A percentile compares a stretch with the other conserved stretches of the same genome.
These are phyloP conservation scores for Vaccinium corymbosum DNA, from an alignment of 148 eudicot species.

Conservation along the genomic window DNA sequence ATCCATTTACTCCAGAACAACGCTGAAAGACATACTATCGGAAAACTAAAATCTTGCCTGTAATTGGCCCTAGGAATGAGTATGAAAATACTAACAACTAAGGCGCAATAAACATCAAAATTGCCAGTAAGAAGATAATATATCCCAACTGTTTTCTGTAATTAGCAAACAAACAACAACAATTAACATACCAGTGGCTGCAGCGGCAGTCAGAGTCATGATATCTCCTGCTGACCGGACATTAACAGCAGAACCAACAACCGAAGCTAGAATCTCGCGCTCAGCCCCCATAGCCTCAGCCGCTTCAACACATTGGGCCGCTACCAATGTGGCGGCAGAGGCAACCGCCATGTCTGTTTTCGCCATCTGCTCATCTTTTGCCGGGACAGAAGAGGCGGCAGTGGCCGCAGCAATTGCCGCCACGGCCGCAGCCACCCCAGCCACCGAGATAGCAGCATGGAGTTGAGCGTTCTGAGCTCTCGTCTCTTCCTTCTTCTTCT, in stretches of 20 bases:
- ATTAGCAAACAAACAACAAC: background rate
- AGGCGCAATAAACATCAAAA: background rate
- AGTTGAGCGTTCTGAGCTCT: constrained; percentile 88
- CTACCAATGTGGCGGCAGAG: constrained; percentile 89
- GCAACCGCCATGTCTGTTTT: constrained; percentile 91
- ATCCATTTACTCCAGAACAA: background rate
- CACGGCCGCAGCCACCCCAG: constrained; percentile 93
- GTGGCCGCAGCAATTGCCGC: constrained; percentile 96
- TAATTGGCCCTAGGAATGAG: background rate
- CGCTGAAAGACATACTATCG: background rate
- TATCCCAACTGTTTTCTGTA: too few relatives aligned
- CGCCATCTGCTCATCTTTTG: constrained; percentile 69
- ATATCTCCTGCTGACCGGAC: constrained; percentile 88
- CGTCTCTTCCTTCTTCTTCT: constrained; percentile 88
- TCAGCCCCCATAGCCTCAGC: constrained; percentile 97
- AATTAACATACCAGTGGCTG: constrained; percentile 67
- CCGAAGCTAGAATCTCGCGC: constrained; percentile 69
- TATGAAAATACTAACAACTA: background rate
- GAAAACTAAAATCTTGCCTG: background rate
- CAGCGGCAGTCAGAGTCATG: constrained; percentile 87
- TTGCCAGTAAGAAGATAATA: background rate
- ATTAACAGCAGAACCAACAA: constrained; percentile 89
- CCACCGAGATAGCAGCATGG: constrained; percentile 88
- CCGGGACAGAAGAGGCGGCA: constrained; percentile 56
- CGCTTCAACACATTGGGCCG: constrained; percentile 94